Base-by-base conservation (phyloP, 1,284 basidiomycete genomes). In the Coriolopsis trogii region DNA sequence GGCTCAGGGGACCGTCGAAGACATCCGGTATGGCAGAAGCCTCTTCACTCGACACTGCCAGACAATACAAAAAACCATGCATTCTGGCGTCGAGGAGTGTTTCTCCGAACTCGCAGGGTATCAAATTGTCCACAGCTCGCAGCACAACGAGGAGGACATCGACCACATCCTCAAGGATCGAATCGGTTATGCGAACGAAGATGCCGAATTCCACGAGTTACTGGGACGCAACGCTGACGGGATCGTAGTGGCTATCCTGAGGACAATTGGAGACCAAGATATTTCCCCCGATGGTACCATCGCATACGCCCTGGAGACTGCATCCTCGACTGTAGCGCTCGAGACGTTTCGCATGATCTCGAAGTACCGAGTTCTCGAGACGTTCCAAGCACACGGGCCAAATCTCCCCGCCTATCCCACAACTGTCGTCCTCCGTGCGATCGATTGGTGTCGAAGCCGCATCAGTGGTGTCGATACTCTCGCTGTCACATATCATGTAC, bases 51-150 rank as follows among this genome's bases (percentile, higher is more conserved):
- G 68, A n/a, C 84, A 91, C 55, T 91, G 89, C 62, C 74, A 74
- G 38, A 74, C 81, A n/a, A 68, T 85, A 21, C 78, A 81, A 45
- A 82, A 78, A 55, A 70, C 76, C 1, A 51, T 66, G 6, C 60
- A 65, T 3, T 77, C 87, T 7, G 91, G 84, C 5, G 68, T 89
- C 43, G 71, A 69, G 16, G 76, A 79, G 45, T 91, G 87, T 63
- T 85, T 93, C 53, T 81, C 88, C 4, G 84, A 89, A 41, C 79
- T 91, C 41, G 72, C 91, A 26, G 89, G 85, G 0, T 77, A 81
- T 56, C 77, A 82, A 51, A 74, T 88, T 40, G 75, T 79, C 6
- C 72, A 72, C 23, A 78, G 73, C 61, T 64, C 82, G 12, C 71
- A 79, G 38, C 55, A 71, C 18, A 51, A 58, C 2, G 15, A 25